Base-by-base conservation (phyloP, 768 basidiomycete genomes). In the Collybia sp. region DNA sequence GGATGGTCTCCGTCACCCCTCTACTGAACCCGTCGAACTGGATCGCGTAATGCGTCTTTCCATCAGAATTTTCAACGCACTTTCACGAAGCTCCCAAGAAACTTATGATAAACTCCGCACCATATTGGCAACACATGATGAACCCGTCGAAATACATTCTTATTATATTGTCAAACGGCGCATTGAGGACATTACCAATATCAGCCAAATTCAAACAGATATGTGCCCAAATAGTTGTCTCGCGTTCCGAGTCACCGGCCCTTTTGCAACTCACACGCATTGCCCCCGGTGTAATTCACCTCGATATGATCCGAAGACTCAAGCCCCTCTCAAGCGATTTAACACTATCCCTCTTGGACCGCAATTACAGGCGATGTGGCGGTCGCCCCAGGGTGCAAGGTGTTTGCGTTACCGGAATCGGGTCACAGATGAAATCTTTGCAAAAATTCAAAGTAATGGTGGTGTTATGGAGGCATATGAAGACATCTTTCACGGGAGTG, bases 311-410 rank as follows among this genome's bases (percentile, higher is more conserved):
- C 47, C 51, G 2, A 49, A 43, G 10, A 35, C 58, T 0, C 25
- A 6, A 46, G 16, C 19, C 44, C 1, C 50, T 68, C 0, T 53
- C 0, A 58, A 64, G 6, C 51, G 60, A 4, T 71, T 71, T 42
- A 48, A 46, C 0, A 77, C 72, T 0, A 63, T 79, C 2, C 70
- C 65, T 0, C 17, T 76, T 12, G 72, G 72, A 1, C 71, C 71
- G 0, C 65, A 69, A 19, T 48, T 76, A 0, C 76, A 78, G 41
- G 66, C 70, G 0, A 40, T 68, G 1, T 58, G 54, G n/a, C 33
- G 61, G 0, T 51, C 43, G 2, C 49, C 43, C 2, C 47, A 57
- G 12, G 54, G 59, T 35, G 65, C 71, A 0, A 3, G 35, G 0
- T n/a, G 48, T 2, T 63, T 72, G 58, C 16, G 37, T 0, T 66